Base-by-base conservation (phyloP, 2,329 filamentous ascomycete genomes). In the Trichoderma pleuroti region DNA sequence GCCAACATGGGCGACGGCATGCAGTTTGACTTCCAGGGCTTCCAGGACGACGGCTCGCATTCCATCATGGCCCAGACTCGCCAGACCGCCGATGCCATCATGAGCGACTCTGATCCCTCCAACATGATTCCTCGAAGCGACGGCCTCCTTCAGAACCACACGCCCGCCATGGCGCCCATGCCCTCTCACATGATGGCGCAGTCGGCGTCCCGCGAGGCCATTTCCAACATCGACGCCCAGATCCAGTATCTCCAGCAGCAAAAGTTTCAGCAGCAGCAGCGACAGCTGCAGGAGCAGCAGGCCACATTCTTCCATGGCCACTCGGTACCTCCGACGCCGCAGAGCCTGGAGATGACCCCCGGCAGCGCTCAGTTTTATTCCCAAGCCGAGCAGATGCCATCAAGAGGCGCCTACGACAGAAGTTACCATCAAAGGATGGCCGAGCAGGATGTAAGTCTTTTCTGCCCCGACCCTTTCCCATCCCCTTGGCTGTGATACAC, bases 251-350 rank as follows among this genome's bases (percentile, higher is more conserved):
- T 91, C 30, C 88, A 90, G 76, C 87, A 90, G 74, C 88, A 91
- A 79, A 87, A 86, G 76, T 80, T 88, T 63, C 85, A 90, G 34
- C 86, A 89, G 73, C 87, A 90, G 76, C 86, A 87, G 74, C 84
- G 85, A 68, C 86, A 87, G 73, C 77, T 88, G 18, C 84, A 87
- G 65, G 87, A 90, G 76, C 87, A 90, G 72, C 86, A 84, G 59
- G 83, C 80, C 14, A 85, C 85, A 68, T 88, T 85, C 76, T 90
- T 86, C 69, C 86, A 87, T 71, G 86, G 85, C 73, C 84, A 86
- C 71, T 89, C 91, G 66, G 87, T 93, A 9, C 93, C 93, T 7
- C 92, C 92, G 3, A 96, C 93, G 16, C 93, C 93, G 0, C 93
- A 92, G 78, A 95, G 93, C 78, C 85, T 93, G 30, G 92, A 95